Evolutionary conservation across 768 basidiomycete genomes (phyloP), one percentile per base, ranked within the genome.

Genomic region (Dendrothele bispora): DNA sequence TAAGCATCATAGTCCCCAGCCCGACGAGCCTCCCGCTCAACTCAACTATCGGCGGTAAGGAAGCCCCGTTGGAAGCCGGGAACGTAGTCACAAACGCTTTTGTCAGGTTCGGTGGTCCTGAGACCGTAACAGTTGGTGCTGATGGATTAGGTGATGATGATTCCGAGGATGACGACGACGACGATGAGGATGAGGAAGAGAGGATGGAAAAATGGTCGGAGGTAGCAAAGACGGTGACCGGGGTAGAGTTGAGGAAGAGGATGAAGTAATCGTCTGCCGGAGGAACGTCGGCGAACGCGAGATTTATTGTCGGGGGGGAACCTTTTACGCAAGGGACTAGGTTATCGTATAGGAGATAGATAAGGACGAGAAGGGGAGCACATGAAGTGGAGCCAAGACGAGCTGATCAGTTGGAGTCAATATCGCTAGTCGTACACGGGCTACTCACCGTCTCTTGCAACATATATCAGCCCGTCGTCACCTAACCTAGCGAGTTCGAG

Each of bases 241-340:
- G 74, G 1, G 85, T 85, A 4, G 81, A 79, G 67, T 91, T 87
- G 48, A 88, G 64, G 70, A 88, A 86, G 45, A 89, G 60, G 32
- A 91, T 63, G 64, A 83, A 90, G 64, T 90, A 91, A 69, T 91
- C 89, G 64, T 89, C 78, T 43, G 72, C 88, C 2, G 74, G 48
- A 0, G 88, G 87, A 15, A 89, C 70, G 58, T 84, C 77, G 60
- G 82, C 68, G 1, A 91, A 59, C 48, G 73, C 61, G 45, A 91
- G 65, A 54, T 90, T 90, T 51, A 91, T 60, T 2, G 72, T 63
- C 12, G 53, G 61, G 5, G 53, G 15, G 25, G 51, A 48, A 32
- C 66, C 58, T 28, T 61, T 55, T 7, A 69, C 63, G 25, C 40
- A 38, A 4, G 73, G 72, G 15, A 78, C 63, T 67, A 46, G 28